Base-by-base conservation (phyloP, 2,329 filamentous ascomycete genomes). In the Paecilomyces niveus region DNA sequence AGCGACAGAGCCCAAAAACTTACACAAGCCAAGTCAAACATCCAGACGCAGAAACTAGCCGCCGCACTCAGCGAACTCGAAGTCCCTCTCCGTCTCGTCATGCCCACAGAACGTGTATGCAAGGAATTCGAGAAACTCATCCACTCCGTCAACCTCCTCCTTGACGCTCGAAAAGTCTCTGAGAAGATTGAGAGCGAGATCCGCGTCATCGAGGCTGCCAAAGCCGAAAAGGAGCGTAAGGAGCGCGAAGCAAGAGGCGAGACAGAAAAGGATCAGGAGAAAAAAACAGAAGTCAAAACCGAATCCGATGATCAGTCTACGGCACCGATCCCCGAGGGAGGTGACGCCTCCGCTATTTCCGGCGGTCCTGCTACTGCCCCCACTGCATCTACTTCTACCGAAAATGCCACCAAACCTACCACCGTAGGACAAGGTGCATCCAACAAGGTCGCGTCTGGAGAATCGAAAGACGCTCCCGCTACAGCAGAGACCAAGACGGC, bases 1-100 rank as follows among this genome's bases (percentile, higher is more conserved):
- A 91, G 91, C 63, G 78, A 80, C 62, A 77, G 76, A 61, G 76
- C 78, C 54, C 75, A 77, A 58, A 78, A 79, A 60, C 72, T 80
- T 56, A 78, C 77, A 3, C 77, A 79, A 61, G 78, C 78, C 32
- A 80, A 80, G 64, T 79, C 77, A 31, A 79, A 80, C 60, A 76
- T 79, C 1, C 78, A 80, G 61, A 77, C 78, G 0, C 75, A 76
- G 61, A 80, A 80, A 63, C 73, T 80, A 52, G 75, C 72, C 31
- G 72, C 74, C 45, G 78, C 78, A 0, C 70, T 81, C 21, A 73
- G 76, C 2, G 78, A 81, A 58, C 69, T 81, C 51, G 76, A 76
- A 32, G 75, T 81, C 5, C 78, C 78, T 0, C 68, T 74, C 2
- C 72, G 78, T 7, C 63, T 81, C 13, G 70, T 79, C 53, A 80